Evolutionary conservation across 768 basidiomycete genomes (phyloP), one percentile per base, ranked within the genome.

Genomic region (Omphalotus guepiniiformis): DNA sequence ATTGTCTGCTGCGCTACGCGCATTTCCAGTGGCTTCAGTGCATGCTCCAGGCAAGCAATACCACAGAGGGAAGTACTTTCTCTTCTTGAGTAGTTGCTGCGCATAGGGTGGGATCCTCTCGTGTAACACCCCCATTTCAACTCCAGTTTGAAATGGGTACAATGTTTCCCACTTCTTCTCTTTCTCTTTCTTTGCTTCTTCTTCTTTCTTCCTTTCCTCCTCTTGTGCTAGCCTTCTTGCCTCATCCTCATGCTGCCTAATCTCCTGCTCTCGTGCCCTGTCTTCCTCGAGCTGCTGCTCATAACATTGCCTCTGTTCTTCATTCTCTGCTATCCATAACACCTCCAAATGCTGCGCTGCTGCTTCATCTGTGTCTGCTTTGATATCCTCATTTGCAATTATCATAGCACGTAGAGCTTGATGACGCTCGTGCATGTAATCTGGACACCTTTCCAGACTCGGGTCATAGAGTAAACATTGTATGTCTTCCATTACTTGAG

Each of bases 261-360:
- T 58, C 25, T 56, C 49, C 49, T 62, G 60, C 36, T 59, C 57
- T 50, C 57, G 61, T 3, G 53, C 55, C 23, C 13, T 22, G 19
- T 39, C 36, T 8, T 30, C 43, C 21, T 39, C 13, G 6, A 38
- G 15, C 27, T 50, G 49, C 9, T 22, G 18, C 27, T 40, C 16
- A 21, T 46, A 50, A 7, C 21, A 26, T 6, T n/a, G 22, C 13
- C 18, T 13, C 2, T 16, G 43, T 6, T 4, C 27, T n/a, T 6
- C 18, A n/a, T 50, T 50, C 6, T 46, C 43, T 12, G 32, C 37
- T 19, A 27, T n/a, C 49, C 49, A 50, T 18, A 27, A 16, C 4
- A 45, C 27, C 7, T 25, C 8, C 3, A 50, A 29, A 9, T 23
- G 25, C 16, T 38, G 36, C 5, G 16, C 8, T 55, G 51, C 29